Conservation (phyloP, 306 rosid genomes). For the Delonix regia region DNA sequence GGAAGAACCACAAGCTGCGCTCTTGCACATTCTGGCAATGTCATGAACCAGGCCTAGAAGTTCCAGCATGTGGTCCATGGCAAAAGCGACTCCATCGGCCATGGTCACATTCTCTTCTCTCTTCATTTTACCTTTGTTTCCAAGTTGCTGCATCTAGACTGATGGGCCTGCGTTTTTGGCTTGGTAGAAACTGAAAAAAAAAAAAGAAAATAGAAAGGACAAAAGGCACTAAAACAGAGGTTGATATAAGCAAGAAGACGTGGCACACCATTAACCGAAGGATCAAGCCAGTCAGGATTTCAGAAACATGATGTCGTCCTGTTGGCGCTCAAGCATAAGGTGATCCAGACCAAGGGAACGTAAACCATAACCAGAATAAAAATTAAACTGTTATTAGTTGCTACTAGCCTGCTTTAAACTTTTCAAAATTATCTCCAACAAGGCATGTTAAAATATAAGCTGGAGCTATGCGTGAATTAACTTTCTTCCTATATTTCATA, state of each 20-base stretch:
- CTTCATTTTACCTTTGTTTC: no score
- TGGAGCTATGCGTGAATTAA: slow-evolving; percentile 3
- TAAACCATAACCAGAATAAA: slow-evolving; percentile 22
- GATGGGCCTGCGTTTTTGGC: no score
- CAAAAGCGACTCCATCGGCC: slow-evolving; percentile 59
- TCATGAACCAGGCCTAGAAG: slow-evolving; percentile 58
- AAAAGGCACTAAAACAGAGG: no score
- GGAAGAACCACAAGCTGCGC: slow-evolving; percentile 27
- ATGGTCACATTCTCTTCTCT: slow-evolving; percentile 33
- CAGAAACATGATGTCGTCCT: no score
- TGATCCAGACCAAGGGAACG: no score
- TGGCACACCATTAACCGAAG: no score
- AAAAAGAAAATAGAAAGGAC: no score
- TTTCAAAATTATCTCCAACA: neutral
- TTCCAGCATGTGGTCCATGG: slow-evolving; percentile 53
- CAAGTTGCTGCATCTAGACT: no score
- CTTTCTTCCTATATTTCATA: neutral
- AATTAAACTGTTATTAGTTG: neutral
- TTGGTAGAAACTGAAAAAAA: no score
- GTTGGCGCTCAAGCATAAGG: no score
- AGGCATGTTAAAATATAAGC: neutral
- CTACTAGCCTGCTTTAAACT: neutral
- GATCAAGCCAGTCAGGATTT: no score
- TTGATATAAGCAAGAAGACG: no score
- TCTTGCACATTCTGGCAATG: slow-evolving; percentile 50